Conservation (phyloP, 2,329 filamentous ascomycete species). For the Albifimbria verrucaria region DNA sequence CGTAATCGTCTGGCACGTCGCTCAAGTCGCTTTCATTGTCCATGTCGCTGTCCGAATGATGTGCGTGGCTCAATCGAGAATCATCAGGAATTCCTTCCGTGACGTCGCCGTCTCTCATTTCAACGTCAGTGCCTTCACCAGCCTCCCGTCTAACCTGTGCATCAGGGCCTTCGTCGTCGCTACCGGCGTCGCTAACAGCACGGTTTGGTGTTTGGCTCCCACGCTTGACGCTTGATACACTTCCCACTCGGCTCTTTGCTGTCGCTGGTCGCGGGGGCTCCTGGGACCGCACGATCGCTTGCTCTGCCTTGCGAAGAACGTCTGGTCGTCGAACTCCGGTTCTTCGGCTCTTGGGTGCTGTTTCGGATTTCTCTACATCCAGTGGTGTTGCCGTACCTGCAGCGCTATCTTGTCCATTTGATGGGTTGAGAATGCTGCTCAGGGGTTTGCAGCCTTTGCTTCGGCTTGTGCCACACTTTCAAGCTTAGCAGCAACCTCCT, state of each 20-base stretch:
- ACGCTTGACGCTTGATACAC: constrained; percentile 48
- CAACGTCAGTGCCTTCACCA: constrained; percentile 29
- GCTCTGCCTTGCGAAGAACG: constrained; percentile 59
- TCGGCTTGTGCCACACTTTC: constrained; percentile 29
- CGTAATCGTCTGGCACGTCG: constrained; percentile 57
- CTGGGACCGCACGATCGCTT: constrained; percentile 48
- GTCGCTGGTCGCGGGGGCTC: constrained; percentile 44
- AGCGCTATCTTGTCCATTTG: constrained; percentile 34
- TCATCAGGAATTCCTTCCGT: constrained; percentile 26
- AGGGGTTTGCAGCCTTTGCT: constrained; percentile 32
- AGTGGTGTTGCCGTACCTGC: constrained; percentile 30
- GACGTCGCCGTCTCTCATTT: constrained; percentile 41
- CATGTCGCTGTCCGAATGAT: constrained; percentile 34
- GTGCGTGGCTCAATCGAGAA: constrained; percentile 19
- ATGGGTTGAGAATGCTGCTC: constrained; percentile 39
- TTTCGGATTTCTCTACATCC: constrained; percentile 39
- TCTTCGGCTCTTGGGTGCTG: constrained; percentile 36
- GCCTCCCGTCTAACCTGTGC: constrained; percentile 33
- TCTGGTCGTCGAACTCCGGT: constrained; percentile 52
- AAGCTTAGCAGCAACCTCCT: constrained; percentile 36
- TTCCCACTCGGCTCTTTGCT: constrained; percentile 48
- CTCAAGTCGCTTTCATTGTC: constrained; percentile 70
- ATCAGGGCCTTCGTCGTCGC: constrained; percentile 40
- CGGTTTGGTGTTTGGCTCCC: constrained; percentile 36
- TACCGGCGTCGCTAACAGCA: constrained; percentile 32